Evolutionary conservation across 768 basidiomycete genomes (phyloP).

Genomic region (Boletus eberwhitei): DNA sequence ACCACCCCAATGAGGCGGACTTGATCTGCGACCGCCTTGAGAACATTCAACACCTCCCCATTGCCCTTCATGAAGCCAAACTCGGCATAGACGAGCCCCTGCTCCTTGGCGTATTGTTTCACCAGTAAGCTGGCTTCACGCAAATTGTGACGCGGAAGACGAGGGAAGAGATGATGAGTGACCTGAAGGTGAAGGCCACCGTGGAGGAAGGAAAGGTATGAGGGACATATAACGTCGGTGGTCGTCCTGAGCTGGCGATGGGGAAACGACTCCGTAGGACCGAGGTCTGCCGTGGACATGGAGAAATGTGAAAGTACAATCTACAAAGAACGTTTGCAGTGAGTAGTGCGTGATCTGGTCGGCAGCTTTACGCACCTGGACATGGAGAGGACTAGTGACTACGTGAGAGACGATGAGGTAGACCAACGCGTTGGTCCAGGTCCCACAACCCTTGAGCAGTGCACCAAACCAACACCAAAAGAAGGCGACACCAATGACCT

Average conservation of each 20-base stretch:
- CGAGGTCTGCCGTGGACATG: constrained; percentile 89
- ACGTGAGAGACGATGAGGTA: constrained; percentile 86
- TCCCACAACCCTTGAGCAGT: constrained; percentile 67
- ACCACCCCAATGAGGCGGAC: constrained; percentile 78
- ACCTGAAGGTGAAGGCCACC: constrained; percentile 98
- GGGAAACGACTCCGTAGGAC: constrained; percentile 87
- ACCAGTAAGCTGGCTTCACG: constrained; percentile 77
- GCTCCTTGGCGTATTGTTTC: constrained; percentile 83
- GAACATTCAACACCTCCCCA: constrained; percentile 73
- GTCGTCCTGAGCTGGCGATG: constrained; percentile 97
- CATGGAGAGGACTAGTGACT: constrained; percentile 86
- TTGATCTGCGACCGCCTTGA: constrained; percentile 85
- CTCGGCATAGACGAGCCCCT: constrained; percentile 83
- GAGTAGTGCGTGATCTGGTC: not conserved
- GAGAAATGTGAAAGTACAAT: constrained; percentile 98
- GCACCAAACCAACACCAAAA: constrained; percentile 88
- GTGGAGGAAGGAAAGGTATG: constrained; percentile 83
- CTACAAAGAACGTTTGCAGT: constrained; percentile 32
- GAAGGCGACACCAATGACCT: constrained; percentile 69
- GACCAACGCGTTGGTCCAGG: constrained; percentile 62
- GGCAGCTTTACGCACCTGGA: constrained; percentile 62
- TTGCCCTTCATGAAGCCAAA: constrained; percentile 91
- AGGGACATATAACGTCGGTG: constrained; percentile 87
- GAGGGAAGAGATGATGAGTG: constrained; percentile 95
- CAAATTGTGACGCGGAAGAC: constrained; percentile 91